Base-by-base conservation (phyloP, 1,139 yeast genomes). In the Blastobotrys persicus region DNA sequence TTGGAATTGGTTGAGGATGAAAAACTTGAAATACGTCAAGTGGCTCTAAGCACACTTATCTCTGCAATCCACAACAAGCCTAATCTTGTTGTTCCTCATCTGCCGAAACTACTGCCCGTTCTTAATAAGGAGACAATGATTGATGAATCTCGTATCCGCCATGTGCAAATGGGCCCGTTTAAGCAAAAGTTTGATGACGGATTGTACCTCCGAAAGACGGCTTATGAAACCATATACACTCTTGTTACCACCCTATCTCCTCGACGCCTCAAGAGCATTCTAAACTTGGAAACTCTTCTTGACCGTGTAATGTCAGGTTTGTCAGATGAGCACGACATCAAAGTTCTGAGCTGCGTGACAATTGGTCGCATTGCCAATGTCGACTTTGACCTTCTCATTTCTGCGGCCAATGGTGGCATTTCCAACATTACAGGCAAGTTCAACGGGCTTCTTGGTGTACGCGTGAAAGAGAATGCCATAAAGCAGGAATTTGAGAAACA, bases 131-230 rank as follows among this genome's bases (percentile, higher is more conserved):
- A 85, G 59, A 73, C 88, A 35, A 69, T 68, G 13, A 73, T 84
- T 1, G 79, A 78, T 55, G 74, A 74, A 23, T 76, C 76, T 46
- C 82, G 81, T 59, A 79, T 85, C 46, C 82, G 83, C 50, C 70
- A 76, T 11, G 83, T 88, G 37, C 86, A 84, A 43, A 86, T 88
- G 82, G 96, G 96, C 0, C 95, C 95, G 0, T 87, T 85, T 71
- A 86, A 86, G 60, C 91, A 86, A 62, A 81, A 82, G 53, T 78
- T 86, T 42, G 96, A 88, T 61, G 85, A 84, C 59, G 95, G 92
- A 0, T 71, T 86, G 43, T 89, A 82, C 54, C 78, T 83, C 51
- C 74, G 96, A 49, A 86, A 85, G 62, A 76, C 85, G 45, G 76
- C 87, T 7, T 86, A 83, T 63, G 96, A 88, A 61, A 71, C 84